Evolutionary conservation across 345 rosid genomes (phyloP), one percentile per base, ranked within the genome.

Genomic region (Citrus inodora): DNA sequence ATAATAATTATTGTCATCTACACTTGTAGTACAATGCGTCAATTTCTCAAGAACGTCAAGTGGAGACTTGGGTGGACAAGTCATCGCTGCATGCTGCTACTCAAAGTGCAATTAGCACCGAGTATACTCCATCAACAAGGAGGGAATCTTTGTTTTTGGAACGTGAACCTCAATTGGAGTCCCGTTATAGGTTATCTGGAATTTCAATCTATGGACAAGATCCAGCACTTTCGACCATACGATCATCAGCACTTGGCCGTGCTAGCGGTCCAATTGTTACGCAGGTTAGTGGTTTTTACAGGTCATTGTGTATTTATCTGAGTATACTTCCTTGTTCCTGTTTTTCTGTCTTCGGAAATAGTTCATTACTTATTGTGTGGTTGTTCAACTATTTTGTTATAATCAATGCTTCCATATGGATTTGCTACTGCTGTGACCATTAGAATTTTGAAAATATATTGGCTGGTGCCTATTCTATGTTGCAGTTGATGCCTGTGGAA

Each of bases 211-310:
- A 84, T 70, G 89, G 89, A 80, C 92, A 87, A 70, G 95, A 90
- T 81, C 88, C 87, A 84, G 80, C 75, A 67, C 67, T 88, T 58
- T 70, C 91, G 5, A 82, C 86, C 0, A 40, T 86, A 73, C 93
- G 80, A 58, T 88, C 98, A 7, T 80, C 89, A 0, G 87, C 89
- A 63, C 79, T 92, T 76, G 76, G 74, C 78, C 89, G 89, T 53
- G 80, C 87, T 55, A 74, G 80, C 76, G 87, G 86, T 86, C 88
- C 98, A 40, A 81, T 92, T 60, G 91, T 92, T 7, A 92, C 95
- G 46, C 88, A 86, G 88, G 90, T 87, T 40, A 46, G 79, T 82
- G 66, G 75, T 73, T 77, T 38, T 58, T 16, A 66, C 75, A 42
- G 51, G 30, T 77, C 24, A 16, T 37, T 64, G 33, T 19, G 1